Base-by-base conservation (phyloP, 1,284 basidiomycete species). In the Puccinia triticina region DNA sequence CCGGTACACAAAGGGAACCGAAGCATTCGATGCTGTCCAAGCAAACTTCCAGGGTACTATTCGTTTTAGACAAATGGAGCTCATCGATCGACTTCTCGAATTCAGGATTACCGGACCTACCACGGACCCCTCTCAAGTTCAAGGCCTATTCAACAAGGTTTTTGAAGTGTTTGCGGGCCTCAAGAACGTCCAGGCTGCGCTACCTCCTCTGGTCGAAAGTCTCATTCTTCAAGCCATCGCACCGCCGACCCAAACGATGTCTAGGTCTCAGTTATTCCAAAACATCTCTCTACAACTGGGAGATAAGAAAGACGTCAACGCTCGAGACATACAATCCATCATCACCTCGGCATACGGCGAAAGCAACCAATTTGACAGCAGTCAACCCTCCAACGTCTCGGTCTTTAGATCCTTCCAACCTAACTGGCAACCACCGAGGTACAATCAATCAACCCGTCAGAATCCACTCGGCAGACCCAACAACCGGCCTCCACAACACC, bases 331-430 rank as follows among this genome's bases (percentile, higher is more conserved):
- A 0, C 43, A 71, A 32, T 11, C 40, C 50, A 71, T 71, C 67
- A 46, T 71, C 50, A 71, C 40, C 43, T 71, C 14, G 5, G 43
- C 43, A 10, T 71, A 71, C 43, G 67, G 67, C 14, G 43, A 71
- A 12, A 14, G 2, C 0, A 32, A 14, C 1, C 40, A 16, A 2
- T 48, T 71, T 50, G 67, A 71, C 48, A 21, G 43, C 2, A 7
- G 21, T 10, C 18, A 5, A 3, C 48, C 40, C 2, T 2, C n/a
- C n/a, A n/a, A n/a, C n/a, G n/a, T n/a, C 10, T 71, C 67, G 23
- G 37, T 50, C 10, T 23, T 71, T 11, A 3, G 67, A 5, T 29
- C 67, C 2, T 71, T 3, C 10, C 67, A n/a, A 55, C 53, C 53
- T 12, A 5, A 8, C 5, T n/a, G n/a, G n/a, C n/a, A n/a, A n/a